phyloP scores from a whole-genome alignment of 2,329 filamentous ascomycete genomes.

The Rhynchosporium secalis region DNA sequence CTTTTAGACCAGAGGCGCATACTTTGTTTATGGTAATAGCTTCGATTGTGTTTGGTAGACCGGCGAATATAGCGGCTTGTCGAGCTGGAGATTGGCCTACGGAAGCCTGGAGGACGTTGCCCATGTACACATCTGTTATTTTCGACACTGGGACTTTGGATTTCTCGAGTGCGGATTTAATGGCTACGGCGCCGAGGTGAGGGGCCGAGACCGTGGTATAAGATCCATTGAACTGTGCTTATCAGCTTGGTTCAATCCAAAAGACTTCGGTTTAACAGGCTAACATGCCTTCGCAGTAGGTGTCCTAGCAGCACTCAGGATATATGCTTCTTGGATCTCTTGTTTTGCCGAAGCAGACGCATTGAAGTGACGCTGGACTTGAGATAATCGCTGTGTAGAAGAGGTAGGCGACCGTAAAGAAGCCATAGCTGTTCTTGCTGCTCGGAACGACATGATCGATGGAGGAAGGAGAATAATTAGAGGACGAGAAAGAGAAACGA shows the following conservation, averaged over 20 bases:
- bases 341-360: slow-evolving; percentile 49
- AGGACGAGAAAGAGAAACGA: background rate
- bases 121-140: slow-evolving; percentile 95
- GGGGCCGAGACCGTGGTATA: slow-evolving; percentile 81
- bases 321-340: slow-evolving; percentile 89
- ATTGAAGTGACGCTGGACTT: slow-evolving; percentile 53
- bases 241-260: background rate
- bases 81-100: slow-evolving; percentile 90
- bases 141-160: slow-evolving; percentile 77
- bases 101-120: slow-evolving; percentile 83
- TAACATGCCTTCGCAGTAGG: slow-evolving; percentile 78
- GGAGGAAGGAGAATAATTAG: background rate
- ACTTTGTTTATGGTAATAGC: slow-evolving; percentile 97
- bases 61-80: slow-evolving; percentile 87
- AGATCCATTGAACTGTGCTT: slow-evolving; percentile 84
- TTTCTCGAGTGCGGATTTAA: slow-evolving; percentile 86
- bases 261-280: slow-evolving; percentile 13
- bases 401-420: slow-evolving; percentile 28
- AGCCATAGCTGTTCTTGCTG: slow-evolving; percentile 32
- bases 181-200: slow-evolving; percentile 85
- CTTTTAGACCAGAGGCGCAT: slow-evolving; percentile 92
- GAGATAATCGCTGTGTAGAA: slow-evolving; percentile 45
- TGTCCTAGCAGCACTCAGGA: slow-evolving; percentile 84
- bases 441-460: slow-evolving; percentile 38
- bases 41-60: slow-evolving; percentile 78